Base-by-base conservation (phyloP, 177 flowering plant genomes). In the Vitis hybrid region DNA sequence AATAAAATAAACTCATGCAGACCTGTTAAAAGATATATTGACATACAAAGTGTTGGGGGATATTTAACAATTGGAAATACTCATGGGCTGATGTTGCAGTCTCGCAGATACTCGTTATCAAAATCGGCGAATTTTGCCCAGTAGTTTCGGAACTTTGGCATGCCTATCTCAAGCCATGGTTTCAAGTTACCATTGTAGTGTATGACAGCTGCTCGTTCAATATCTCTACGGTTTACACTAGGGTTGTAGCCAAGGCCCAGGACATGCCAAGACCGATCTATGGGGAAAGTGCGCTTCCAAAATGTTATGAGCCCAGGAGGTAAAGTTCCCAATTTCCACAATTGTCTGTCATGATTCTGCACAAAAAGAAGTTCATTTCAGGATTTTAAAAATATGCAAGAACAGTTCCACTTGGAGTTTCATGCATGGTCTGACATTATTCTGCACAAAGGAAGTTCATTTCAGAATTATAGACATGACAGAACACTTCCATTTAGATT, bases 181-280 rank as follows among this genome's bases (percentile, higher is more conserved):
- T 95, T 95, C 94, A 92, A 75, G 89, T 95, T 95, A 28, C 99
- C 99, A 67, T 95, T 95, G 74, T 88, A 95, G 73, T 95, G 99
- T 73, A 95, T 78, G 9, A 93, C 99, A 28, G 97, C 96, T 0
- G 96, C 96, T 50, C 80, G 82, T 8, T 87, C 92, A 8, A 95
- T 94, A 0, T 92, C 96, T 83, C 77, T 87, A 67, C 77, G 91
- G 76, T 66, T 84, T 10, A 95, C 86, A 78, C 66, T 82, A 3
- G 98, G 97, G 66, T 94, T 83, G 79, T 94, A 95, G 22, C 99
- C 99, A 19, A 95, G 95, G 5, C 99, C 99, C 17, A 92, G 84
- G 4, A 89, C 94, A 81, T 95, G 99, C 99, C 99, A 95, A n/a
- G 80, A 80, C 24, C 82, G 79, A 60, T 87, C 78, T 1, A 95